phyloP scores from a whole-genome alignment of 1,284 basidiomycete genomes.

The Malassezia globosa region DNA sequence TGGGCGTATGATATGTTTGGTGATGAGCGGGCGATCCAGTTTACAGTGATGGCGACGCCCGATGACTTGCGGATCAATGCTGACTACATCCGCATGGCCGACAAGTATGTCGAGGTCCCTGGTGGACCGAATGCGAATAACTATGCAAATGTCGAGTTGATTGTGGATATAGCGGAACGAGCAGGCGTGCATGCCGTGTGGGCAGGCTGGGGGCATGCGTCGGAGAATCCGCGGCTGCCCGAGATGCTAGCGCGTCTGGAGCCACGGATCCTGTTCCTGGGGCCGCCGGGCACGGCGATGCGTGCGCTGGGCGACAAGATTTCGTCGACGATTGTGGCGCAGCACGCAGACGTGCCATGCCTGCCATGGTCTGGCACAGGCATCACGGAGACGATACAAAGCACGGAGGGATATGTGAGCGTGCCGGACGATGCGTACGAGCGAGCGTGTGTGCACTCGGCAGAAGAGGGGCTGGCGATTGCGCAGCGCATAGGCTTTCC shows the following conservation, averaged over 20 bases:
- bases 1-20: slow-evolving; percentile 99
- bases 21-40: slow-evolving; percentile 86
- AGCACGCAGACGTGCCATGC: slow-evolving; percentile 91
- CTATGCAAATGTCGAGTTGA: slow-evolving; percentile 98
- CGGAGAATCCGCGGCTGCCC: slow-evolving; percentile 95
- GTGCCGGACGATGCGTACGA: slow-evolving; percentile 85
- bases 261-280: slow-evolving; percentile 97
- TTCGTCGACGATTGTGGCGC: slow-evolving; percentile 96
- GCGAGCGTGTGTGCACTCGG: slow-evolving; percentile 75
- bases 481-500: slow-evolving; percentile 89
- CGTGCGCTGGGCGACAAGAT: slow-evolving; percentile 98
- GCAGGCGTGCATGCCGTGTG: slow-evolving; percentile 96
- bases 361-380: slow-evolving; percentile 99
- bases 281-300: slow-evolving; percentile 97
- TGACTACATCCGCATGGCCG: slow-evolving; percentile 99
- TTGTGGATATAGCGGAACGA: slow-evolving; percentile 94
- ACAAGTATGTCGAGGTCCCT: slow-evolving; percentile 96
- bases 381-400: slow-evolving; percentile 75
- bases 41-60: slow-evolving; percentile 98
- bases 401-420: slow-evolving; percentile 78
- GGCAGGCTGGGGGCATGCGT: slow-evolving; percentile 99
- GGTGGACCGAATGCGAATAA: slow-evolving; percentile 99
- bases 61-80: slow-evolving; percentile 94
- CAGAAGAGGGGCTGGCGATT: slow-evolving; percentile 73
- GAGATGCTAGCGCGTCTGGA: slow-evolving; percentile 82